Evolutionary conservation across 1,139 yeast species (phyloP).

Genomic region (Debaryomyces robertsiae): DNA sequence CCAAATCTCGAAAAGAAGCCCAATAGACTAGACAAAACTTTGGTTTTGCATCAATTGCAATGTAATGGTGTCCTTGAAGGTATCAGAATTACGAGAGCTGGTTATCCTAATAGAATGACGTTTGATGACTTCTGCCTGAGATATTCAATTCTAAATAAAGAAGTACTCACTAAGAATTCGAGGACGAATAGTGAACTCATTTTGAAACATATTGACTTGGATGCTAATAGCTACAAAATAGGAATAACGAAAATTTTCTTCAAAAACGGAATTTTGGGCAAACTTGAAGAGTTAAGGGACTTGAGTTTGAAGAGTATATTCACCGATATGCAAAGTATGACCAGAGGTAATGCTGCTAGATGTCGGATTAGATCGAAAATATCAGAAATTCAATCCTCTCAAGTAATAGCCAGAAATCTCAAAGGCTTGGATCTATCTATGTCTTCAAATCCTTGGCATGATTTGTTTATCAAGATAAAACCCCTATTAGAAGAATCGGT

Average conservation of each 20-base stretch:
- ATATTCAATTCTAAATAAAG: conserved; percentile 64
- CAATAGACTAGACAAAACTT: conserved; percentile 65
- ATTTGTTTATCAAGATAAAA: conserved; percentile 66
- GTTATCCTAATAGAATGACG: conserved; percentile 89
- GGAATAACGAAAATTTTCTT: conserved; percentile 89
- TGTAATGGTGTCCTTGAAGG: conserved; percentile 99
- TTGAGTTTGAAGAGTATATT: conserved; percentile 57
- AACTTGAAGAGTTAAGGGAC: conserved; percentile 79
- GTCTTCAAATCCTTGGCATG: conserved; percentile 75
- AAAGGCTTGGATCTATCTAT: conserved; percentile 53
- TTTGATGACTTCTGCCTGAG: conserved; percentile 79
- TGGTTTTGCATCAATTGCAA: conserved; percentile 86
- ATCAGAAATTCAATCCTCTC: conserved; percentile 69
- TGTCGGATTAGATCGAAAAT: conserved; percentile 51
- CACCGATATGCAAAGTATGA: conserved; percentile 64
- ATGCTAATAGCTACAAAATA: conserved; percentile 67
- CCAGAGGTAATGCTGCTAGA: conserved; percentile 68
- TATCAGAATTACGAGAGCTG: conserved; percentile 93
- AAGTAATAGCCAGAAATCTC: conserved; percentile 66
- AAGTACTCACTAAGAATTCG: conserved; percentile 49
- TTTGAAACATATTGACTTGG: conserved; percentile 61
- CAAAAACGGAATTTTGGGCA: conserved; percentile 92
- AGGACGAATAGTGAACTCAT: conserved; percentile 72
- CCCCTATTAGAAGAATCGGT: conserved; percentile 74
- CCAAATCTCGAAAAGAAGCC: conserved; percentile 83